Evolutionary conservation across 2,329 filamentous ascomycete species (phyloP).

Genomic region (Aspergillus brasiliensis): DNA sequence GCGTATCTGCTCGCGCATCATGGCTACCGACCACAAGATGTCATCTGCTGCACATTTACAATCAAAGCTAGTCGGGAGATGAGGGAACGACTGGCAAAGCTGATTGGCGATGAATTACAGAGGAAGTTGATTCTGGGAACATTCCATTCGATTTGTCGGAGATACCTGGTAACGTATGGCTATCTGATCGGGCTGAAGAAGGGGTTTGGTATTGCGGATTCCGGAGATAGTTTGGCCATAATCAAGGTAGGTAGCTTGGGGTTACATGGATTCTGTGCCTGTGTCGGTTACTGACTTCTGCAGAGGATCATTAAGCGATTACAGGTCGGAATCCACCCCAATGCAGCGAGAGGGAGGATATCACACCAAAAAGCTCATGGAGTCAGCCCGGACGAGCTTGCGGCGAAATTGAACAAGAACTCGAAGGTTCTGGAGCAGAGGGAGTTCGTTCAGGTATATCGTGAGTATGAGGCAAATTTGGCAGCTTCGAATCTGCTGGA

Average conservation of each 20-base stretch:
- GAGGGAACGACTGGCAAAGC: slow-evolving; percentile 78
- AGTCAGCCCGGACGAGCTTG: slow-evolving; percentile 49
- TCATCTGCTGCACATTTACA: slow-evolving; percentile 95
- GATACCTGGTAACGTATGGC: slow-evolving; percentile 83
- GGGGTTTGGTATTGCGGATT: slow-evolving; percentile 90
- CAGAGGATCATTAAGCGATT: slow-evolving; percentile 76
- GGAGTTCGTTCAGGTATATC: slow-evolving; percentile 68
- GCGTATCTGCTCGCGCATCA: slow-evolving; percentile 79
- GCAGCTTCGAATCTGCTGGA: slow-evolving; percentile 79
- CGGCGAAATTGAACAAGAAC: slow-evolving; percentile 35
- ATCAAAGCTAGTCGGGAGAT: slow-evolving; percentile 94
- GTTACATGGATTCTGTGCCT: background rate
- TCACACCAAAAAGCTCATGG: slow-evolving; percentile 63
- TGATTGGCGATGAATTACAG: slow-evolving; percentile 77
- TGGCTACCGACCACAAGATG: slow-evolving; percentile 76
- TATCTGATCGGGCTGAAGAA: slow-evolving; percentile 77
- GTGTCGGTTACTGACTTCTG: slow-evolving; percentile 13
- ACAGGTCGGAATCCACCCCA: slow-evolving; percentile 68
- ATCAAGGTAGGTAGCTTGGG: slow-evolving; percentile 54
- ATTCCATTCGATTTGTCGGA: slow-evolving; percentile 88
- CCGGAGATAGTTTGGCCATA: slow-evolving; percentile 75
- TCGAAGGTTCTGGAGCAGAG: slow-evolving; percentile 55
- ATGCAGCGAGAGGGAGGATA: slow-evolving; percentile 73
- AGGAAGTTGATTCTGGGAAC: slow-evolving; percentile 83
- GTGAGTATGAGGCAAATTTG: slow-evolving; percentile 77